Conservation (phyloP, 108 stramenopile genomes). For the Nitzschia sp. region DNA sequence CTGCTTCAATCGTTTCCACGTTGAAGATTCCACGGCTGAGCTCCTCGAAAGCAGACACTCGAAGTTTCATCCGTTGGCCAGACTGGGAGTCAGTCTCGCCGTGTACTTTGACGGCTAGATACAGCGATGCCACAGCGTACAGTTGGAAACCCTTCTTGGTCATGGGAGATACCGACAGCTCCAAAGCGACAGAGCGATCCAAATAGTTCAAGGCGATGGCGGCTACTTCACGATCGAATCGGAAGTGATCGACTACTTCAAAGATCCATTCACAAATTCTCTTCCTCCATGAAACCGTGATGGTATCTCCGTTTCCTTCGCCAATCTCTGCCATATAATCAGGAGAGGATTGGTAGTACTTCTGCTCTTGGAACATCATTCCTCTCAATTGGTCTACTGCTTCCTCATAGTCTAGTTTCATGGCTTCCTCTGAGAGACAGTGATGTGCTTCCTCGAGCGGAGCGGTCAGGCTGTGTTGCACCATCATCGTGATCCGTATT, state of each 20-base stretch:
- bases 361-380: neutral
- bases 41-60: slow-evolving; percentile 58
- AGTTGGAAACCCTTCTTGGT: slow-evolving; percentile 48
- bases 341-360: slow-evolving; percentile 3
- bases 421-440: neutral
- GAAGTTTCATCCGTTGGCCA: slow-evolving; percentile 40
- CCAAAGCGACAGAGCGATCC: slow-evolving; percentile 47
- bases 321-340: slow-evolving; percentile 1
- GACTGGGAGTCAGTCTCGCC: slow-evolving; percentile 47
- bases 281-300: slow-evolving; percentile 43
- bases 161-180: slow-evolving; percentile 13
- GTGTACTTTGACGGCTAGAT: slow-evolving; percentile 68
- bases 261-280: slow-evolving; percentile 65
- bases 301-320: neutral
- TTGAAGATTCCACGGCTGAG: slow-evolving; percentile 71
- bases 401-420: slow-evolving; percentile 4
- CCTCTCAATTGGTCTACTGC: slow-evolving; percentile 1
- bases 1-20: slow-evolving; percentile 53
- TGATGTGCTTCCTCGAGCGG: neutral
- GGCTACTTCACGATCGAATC: slow-evolving; percentile 67
- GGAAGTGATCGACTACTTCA: slow-evolving; percentile 59
- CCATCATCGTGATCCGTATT: too few species aligned
- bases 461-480: too few species aligned
- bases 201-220: slow-evolving; percentile 53
- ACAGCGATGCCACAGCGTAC: slow-evolving; percentile 58